Percentiles rank a stretch among this genome's conserved stretches.
These are phyloP conservation scores for Urtica urens DNA, from an alignment of 306 rosid genomes.

Conservation along the genomic window DNA sequence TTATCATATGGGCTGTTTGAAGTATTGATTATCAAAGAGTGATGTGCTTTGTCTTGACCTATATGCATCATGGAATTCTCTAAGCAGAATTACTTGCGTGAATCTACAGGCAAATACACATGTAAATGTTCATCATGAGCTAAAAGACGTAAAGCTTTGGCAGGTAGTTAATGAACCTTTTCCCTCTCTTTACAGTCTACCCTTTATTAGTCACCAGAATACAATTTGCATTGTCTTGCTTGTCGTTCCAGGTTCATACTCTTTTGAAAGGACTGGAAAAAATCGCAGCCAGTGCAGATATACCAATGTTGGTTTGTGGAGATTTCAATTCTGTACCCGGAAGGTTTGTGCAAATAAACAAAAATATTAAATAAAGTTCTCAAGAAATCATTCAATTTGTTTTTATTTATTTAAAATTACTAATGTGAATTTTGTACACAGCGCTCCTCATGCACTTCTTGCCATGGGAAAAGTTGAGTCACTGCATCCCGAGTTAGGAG, in stretches of 20 bases:
- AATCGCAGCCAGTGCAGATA: slow-evolving; percentile 89
- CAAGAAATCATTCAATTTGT: slow-evolving; percentile 8
- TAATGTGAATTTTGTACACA: slow-evolving; percentile 35
- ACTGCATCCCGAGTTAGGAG: slow-evolving; percentile 66
- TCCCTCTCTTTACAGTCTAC: slow-evolving; percentile 3
- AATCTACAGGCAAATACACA: slow-evolving; percentile 78
- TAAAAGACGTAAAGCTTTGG: slow-evolving; percentile 95
- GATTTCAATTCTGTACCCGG: slow-evolving; percentile 92
- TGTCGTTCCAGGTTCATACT: slow-evolving; percentile 66
- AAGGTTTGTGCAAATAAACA: slow-evolving; percentile 47
- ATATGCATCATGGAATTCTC: background rate
- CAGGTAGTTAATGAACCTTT: slow-evolving; percentile 45
- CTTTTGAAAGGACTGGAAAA: slow-evolving; percentile 93
- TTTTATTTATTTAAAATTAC: slow-evolving; percentile 15
- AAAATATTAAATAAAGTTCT: background rate
- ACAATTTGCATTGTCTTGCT: slow-evolving; percentile 8
- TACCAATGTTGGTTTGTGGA: slow-evolving; percentile 99
- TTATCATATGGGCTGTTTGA: too few relatives aligned
- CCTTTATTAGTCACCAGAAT: slow-evolving; percentile 3
- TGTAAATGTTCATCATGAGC: slow-evolving; percentile 68
- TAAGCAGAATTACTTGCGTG: slow-evolving; percentile 8
- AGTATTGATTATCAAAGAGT: too few relatives aligned
- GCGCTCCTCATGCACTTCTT: slow-evolving; percentile 93
- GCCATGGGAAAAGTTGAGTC: slow-evolving; percentile 93
- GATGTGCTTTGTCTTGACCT: background rate